These are phyloP conservation scores for Rhodotorula sp. DNA, from an alignment of 1,284 basidiomycete species.

Conservation along the genomic window DNA sequence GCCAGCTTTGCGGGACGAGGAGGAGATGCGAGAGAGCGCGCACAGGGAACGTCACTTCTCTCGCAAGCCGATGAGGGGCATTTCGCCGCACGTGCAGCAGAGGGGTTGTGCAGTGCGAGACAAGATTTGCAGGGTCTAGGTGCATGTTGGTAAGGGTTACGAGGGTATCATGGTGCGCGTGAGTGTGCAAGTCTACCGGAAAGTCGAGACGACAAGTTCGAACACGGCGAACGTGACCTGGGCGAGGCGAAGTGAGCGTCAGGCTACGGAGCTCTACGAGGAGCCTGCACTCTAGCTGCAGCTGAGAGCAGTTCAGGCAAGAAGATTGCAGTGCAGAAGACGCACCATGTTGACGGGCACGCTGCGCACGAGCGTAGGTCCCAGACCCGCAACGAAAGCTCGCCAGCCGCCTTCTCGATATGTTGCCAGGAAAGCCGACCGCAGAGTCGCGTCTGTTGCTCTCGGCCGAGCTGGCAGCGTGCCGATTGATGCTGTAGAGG, in stretches of 20 bases:
- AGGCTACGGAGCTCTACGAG: no score
- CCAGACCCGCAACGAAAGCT: conserved; percentile 73
- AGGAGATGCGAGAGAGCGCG: neutral
- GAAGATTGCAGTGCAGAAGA: neutral
- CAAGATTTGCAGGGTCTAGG: neutral
- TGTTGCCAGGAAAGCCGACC: conserved; percentile 62
- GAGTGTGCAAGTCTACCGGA: conserved; percentile 6
- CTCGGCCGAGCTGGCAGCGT: conserved; percentile 36
- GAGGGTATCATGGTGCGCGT: neutral
- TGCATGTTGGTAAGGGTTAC: neutral
- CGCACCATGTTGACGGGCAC: conserved; percentile 56
- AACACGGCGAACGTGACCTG: conserved; percentile 36
- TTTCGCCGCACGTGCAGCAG: neutral
- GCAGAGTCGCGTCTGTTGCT: conserved; percentile 57
- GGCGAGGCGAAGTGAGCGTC: no score
- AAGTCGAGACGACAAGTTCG: conserved; percentile 27
- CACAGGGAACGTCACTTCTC: neutral
- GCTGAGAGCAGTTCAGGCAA: neutral
- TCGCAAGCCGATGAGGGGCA: no score
- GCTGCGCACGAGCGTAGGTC: conserved; percentile 74
- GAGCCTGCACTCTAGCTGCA: no score
- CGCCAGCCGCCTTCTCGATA: conserved; percentile 65
- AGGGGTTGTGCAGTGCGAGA: no score
- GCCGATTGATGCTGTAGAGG: neutral
- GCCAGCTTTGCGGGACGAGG: conserved; percentile 1